Percentiles rank a stretch among this genome's conserved stretches.
phyloP scores from a whole-genome alignment of 1,139 yeast genomes.

The Yamadazyma epiphylla region DNA sequence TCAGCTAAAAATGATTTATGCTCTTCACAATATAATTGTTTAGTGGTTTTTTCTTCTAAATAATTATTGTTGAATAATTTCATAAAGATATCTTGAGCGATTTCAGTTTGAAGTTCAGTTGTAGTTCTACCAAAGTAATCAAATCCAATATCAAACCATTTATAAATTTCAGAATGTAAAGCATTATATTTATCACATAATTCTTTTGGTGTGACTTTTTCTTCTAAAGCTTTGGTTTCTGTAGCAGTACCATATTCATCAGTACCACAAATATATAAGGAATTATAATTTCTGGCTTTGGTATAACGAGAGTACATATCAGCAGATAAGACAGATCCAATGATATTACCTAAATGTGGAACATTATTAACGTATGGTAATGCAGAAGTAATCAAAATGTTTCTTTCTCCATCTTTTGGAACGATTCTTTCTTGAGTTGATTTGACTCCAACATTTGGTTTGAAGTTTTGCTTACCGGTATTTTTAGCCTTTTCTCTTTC shows the following conservation, averaged over 20 bases:
- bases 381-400: slow-evolving; percentile 89
- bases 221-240: slow-evolving; percentile 96
- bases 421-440: slow-evolving; percentile 28
- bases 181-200: slow-evolving; percentile 87
- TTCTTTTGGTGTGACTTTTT: slow-evolving; percentile 79
- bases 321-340: slow-evolving; percentile 92
- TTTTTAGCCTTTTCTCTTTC: slow-evolving; percentile 46
- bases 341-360: slow-evolving; percentile 95
- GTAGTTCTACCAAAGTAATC: slow-evolving; percentile 97
- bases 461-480: slow-evolving; percentile 54
- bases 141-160: slow-evolving; percentile 95
- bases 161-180: slow-evolving; percentile 84
- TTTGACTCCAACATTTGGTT: slow-evolving; percentile 37
- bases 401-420: slow-evolving; percentile 71
- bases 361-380: slow-evolving; percentile 97
- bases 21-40: slow-evolving; percentile 85
- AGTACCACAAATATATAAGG: slow-evolving; percentile 90
- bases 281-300: slow-evolving; percentile 83
- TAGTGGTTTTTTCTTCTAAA: slow-evolving; percentile 82
- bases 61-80: slow-evolving; percentile 69
- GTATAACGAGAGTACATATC: slow-evolving; percentile 91
- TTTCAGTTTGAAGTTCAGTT: slow-evolving; percentile 85
- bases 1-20: slow-evolving; percentile 94
- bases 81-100: slow-evolving; percentile 88
- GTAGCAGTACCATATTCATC: slow-evolving; percentile 99